Conservation (phyloP, 2,329 filamentous ascomycete genomes). For the Eurotiales sp. region DNA sequence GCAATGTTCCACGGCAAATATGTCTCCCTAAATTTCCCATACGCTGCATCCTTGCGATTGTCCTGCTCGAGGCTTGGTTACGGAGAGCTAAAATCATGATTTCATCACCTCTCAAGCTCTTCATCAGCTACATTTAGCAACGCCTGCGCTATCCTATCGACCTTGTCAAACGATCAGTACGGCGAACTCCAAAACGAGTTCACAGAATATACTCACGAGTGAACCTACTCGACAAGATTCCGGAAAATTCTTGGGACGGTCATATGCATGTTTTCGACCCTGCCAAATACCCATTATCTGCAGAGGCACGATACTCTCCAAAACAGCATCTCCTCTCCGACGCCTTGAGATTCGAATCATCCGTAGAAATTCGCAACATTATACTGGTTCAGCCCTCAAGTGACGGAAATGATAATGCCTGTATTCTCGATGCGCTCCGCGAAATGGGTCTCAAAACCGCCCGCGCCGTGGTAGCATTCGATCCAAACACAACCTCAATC, state of each 20-base stretch:
- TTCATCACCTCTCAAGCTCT: no score
- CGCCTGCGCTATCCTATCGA: no score
- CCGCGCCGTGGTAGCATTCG: constrained; percentile 56
- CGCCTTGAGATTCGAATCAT: constrained; percentile 50
- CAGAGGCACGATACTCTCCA: constrained; percentile 52
- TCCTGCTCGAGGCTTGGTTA: no score
- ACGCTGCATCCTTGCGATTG: no score
- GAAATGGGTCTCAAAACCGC: constrained; percentile 48
- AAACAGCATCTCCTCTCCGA: constrained; percentile 48
- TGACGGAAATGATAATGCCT: constrained; percentile 59
- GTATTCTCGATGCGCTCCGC: constrained; percentile 53
- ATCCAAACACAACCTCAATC: constrained; percentile 40
- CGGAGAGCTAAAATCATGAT: no score
- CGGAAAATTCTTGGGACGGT: constrained; percentile 52
- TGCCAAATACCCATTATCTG: constrained; percentile 46
- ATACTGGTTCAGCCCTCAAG: constrained; percentile 61
- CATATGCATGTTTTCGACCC: constrained; percentile 63
- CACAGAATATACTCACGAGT: no score
- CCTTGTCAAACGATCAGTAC: no score
- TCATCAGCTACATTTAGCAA: no score
- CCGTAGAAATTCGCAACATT: constrained; percentile 52
- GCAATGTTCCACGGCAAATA: no score
- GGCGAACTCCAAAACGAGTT: no score
- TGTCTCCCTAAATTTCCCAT: no score
- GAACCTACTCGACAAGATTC: no score